Evolutionary conservation across 208 protist species (phyloP), one percentile per base, ranked within the genome.

Genomic region (Herpetomonas samuelpessoai): DNA sequence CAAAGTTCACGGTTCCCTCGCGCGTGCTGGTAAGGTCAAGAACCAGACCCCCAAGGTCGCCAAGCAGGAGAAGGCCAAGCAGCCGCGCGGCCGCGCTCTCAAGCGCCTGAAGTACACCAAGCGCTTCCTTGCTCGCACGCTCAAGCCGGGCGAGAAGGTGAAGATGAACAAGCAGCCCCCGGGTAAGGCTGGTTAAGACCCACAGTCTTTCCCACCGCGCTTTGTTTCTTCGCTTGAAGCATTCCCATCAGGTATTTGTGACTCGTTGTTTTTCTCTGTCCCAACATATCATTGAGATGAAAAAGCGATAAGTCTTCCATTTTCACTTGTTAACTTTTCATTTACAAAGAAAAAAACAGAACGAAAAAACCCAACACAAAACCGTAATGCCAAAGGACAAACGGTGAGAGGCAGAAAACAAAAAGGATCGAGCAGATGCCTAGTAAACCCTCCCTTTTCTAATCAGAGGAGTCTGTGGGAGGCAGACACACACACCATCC

Each of bases 1-100:
- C 76, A 99, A 99, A 86, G 96, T 98, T 62, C 98, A 99, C 97
- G 97, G 98, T 70, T 97, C 95, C 64, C 91, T 99, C 59, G 93
- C 97, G 66, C 96, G 97, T 90, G 98, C 97, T 71, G 98, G 98
- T 88, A 99, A 99, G 91, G 98, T 99, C 68, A 94, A 95, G 76
- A 97, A 97, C 80, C 96, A 98, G 88, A 99, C 98, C 68, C 98
- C 97, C 69, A 98, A 98, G 81, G 95, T 98, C 47, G 77, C 77
- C 68, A 95, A 97, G 66, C 66, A 90, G 76, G 96, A 98, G 76
- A 98, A 98, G 90, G 83, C 92, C 62, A 98, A 97, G 87, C 79
- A 89, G 71, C 80, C 91, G 44, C 86, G 88, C 62, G 97, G 97
- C 64, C 97, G 98, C 70, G 96, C 96, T 31, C 97, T 98, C 83